phyloP scores from a whole-genome alignment of 1,139 yeast species.

The Dujonia santamariae region DNA sequence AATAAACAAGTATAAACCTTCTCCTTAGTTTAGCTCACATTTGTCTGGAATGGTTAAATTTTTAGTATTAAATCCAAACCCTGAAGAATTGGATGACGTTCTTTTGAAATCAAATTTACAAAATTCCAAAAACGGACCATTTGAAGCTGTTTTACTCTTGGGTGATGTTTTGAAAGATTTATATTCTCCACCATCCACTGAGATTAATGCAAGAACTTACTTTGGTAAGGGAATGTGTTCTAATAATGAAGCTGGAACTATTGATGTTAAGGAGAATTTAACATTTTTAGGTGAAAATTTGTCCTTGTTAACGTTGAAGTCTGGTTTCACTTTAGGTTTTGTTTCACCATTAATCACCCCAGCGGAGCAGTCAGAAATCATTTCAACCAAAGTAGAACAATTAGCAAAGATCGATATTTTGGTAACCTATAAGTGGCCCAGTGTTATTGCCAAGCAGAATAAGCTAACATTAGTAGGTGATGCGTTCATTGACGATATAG shows the following conservation, averaged over 20 bases:
- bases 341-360: constrained; percentile 23
- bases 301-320: constrained; percentile 37
- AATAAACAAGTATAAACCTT: no score
- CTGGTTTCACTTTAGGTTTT: constrained; percentile 49
- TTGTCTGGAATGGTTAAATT: constrained; percentile 21
- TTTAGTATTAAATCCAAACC: constrained; percentile 50
- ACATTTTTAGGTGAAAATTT: constrained; percentile 18
- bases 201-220: constrained; percentile 26
- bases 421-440: constrained; percentile 62
- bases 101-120: constrained; percentile 48
- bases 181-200: constrained; percentile 16
- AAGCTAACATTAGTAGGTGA: constrained; percentile 36
- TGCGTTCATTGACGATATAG: constrained; percentile 42
- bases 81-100: constrained; percentile 36
- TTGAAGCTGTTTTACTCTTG: constrained; percentile 51
- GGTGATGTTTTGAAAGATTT: constrained; percentile 40
- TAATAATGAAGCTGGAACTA: constrained; percentile 7
- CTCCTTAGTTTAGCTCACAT: not conserved
- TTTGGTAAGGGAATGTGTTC: constrained; percentile 12
- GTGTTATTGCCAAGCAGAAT: constrained; percentile 36
- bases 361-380: not conserved
- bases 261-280: constrained; percentile 20
- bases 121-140: constrained; percentile 61
- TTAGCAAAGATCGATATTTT: constrained; percentile 46
- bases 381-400: not conserved